Conservation (phyloP, 768 basidiomycete species). For the Cubamyces sp. region DNA sequence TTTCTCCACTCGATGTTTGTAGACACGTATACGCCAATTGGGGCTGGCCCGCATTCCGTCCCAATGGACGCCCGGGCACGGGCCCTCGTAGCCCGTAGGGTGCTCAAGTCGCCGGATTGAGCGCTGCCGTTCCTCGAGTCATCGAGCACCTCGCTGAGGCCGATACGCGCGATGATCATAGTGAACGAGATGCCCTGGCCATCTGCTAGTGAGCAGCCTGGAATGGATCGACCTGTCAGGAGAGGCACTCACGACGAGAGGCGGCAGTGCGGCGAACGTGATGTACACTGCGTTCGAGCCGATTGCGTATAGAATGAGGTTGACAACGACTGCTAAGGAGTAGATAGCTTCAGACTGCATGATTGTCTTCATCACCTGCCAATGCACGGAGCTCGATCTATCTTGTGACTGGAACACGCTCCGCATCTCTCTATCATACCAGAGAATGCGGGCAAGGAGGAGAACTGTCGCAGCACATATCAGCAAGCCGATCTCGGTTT, state of each 20-base stretch:
- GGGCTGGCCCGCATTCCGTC: too few species aligned
- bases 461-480: background rate
- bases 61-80: too few species aligned
- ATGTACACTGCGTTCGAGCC: background rate
- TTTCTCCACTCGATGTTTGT: too few species aligned
- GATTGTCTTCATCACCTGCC: slow-evolving; percentile 8
- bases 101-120: background rate
- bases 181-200: slow-evolving; percentile 8
- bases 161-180: background rate
- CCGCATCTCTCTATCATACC: background rate
- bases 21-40: too few species aligned
- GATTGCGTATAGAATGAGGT: background rate
- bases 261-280: background rate
- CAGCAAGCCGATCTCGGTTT: too few species aligned
- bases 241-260: background rate
- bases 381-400: background rate
- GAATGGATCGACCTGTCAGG: background rate
- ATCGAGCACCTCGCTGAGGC: background rate
- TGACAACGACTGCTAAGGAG: background rate
- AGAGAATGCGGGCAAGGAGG: background rate
- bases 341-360: slow-evolving; percentile 1
- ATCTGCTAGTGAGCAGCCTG: background rate
- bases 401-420: background rate
- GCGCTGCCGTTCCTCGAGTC: background rate
- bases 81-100: too few species aligned